Base-by-base conservation (phyloP, 169 alveolate species). In the Plasmodium billcollinsi region DNA sequence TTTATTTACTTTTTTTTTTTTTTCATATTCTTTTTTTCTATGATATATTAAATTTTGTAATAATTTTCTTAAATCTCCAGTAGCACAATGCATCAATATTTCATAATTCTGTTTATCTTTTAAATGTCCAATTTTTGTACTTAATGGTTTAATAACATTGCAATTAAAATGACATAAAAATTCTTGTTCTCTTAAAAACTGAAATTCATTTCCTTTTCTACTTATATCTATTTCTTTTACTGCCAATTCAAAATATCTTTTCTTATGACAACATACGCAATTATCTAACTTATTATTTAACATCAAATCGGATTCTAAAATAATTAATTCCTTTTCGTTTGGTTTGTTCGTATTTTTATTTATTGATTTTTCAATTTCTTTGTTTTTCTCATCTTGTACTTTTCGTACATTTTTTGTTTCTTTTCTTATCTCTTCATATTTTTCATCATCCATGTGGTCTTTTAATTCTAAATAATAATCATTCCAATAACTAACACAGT, bases 161-260 rank as follows among this genome's bases (percentile, higher is more conserved):
- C 93, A 74, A 71, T 94, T 78, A 69, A 91, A 94, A 73, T 94
- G 96, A 24, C 93, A 74, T 94, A 94, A 78, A 85, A 94, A 73
- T 67, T 94, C 96, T 78, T 92, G 93, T 56, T 94, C 96, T 49
- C 96, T 80, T 45, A 94, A 88, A 80, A 92, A 94, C 72, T 94
- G 96, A 66, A 39, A 80, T 8, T 80, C 90, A 29, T 69, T 80
- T 8, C 83, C 83, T 80, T 66, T 69, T 69, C 83, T 62, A 80
- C 76, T 80, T 29, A 80, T 73, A 72, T 80, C 90, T 18, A 80
- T 80, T 67, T 80, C 90, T 80, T 80, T 80, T 52, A 80, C 70
- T 47, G 90, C 90, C 62, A 80, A 29, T 11, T 67, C 85, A 62
- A 80, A 70, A 58, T 80, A 47, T 15, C 83, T 66, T 80, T 69